Percentiles rank a stretch among this genome's conserved stretches.
These are phyloP conservation scores for Pseudopithomyces maydicus DNA, from an alignment of 2,329 filamentous ascomycete genomes.

Conservation along the genomic window DNA sequence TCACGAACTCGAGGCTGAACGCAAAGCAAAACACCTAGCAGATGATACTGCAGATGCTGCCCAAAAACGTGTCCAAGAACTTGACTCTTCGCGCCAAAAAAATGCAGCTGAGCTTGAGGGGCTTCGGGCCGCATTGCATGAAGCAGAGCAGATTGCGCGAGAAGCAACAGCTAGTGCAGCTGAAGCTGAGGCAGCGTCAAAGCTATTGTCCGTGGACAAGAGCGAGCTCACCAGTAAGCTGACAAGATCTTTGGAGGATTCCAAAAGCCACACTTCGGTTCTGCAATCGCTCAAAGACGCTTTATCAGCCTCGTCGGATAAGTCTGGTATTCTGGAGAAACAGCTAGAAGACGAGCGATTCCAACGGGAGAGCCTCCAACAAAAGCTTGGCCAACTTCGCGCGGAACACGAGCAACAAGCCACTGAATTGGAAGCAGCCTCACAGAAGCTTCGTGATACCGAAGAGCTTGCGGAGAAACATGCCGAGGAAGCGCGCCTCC, in stretches of 20 bases:
- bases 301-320: constrained; percentile 77
- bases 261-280: constrained; percentile 71
- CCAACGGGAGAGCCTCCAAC: constrained; percentile 75
- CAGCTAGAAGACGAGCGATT: constrained; percentile 82
- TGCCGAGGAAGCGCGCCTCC: constrained; percentile 83
- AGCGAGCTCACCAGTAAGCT: constrained; percentile 73
- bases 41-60: constrained; percentile 86
- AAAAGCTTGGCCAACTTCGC: constrained; percentile 76
- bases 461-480: constrained; percentile 89
- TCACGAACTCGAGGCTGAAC: constrained; percentile 79
- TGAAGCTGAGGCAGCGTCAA: constrained; percentile 75
- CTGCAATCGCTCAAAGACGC: constrained; percentile 78
- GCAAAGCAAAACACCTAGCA: constrained; percentile 77
- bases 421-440: constrained; percentile 75
- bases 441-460: constrained; percentile 77
- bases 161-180: constrained; percentile 80
- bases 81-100: constrained; percentile 83
- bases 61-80: constrained; percentile 79
- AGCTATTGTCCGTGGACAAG: constrained; percentile 85
- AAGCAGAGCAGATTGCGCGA: constrained; percentile 75
- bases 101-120: constrained; percentile 84
- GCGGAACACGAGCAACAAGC: constrained; percentile 81
- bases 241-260: constrained; percentile 67
- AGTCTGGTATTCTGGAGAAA: constrained; percentile 75
- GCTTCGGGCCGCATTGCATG: constrained; percentile 82